phyloP scores from a whole-genome alignment of 1,139 yeast genomes.

The Candida buenavistaensis region DNA sequence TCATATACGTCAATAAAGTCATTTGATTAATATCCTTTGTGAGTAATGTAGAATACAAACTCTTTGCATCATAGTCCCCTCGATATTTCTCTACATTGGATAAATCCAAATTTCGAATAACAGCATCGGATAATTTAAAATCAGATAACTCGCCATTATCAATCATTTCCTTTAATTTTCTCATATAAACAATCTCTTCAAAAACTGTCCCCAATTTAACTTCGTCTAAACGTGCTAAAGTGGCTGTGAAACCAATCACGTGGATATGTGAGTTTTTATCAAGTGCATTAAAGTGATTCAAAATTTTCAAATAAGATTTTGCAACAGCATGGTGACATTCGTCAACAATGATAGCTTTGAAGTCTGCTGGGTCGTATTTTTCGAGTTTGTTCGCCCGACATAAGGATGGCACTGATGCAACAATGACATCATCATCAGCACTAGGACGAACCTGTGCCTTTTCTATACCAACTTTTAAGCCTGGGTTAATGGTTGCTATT shows the following conservation, averaged over 20 bases:
- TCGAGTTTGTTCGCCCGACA: slow-evolving; percentile 48
- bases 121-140: slow-evolving; percentile 62
- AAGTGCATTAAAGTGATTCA: slow-evolving; percentile 58
- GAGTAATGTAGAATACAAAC: slow-evolving; percentile 58
- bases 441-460: slow-evolving; percentile 54
- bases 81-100: slow-evolving; percentile 27
- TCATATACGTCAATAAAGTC: slow-evolving; percentile 51
- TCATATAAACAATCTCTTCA: slow-evolving; percentile 75
- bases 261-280: slow-evolving; percentile 43
- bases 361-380: slow-evolving; percentile 55
- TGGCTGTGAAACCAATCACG: slow-evolving; percentile 87
- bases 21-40: slow-evolving; percentile 31
- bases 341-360: slow-evolving; percentile 77
- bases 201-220: slow-evolving; percentile 57
- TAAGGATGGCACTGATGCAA: slow-evolving; percentile 78
- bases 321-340: slow-evolving; percentile 96
- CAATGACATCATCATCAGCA: slow-evolving; percentile 59
- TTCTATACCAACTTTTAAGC: slow-evolving; percentile 62
- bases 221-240: slow-evolving; percentile 68
- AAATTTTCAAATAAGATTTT: slow-evolving; percentile 56
- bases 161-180: slow-evolving; percentile 68
- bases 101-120: slow-evolving; percentile 42
- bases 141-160: slow-evolving; percentile 68
- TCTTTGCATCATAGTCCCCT: slow-evolving; percentile 56
- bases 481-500: slow-evolving; percentile 50